Base-by-base conservation (phyloP, 495 filamentous ascomycete species). In the Jackrogersella multiformis region DNA sequence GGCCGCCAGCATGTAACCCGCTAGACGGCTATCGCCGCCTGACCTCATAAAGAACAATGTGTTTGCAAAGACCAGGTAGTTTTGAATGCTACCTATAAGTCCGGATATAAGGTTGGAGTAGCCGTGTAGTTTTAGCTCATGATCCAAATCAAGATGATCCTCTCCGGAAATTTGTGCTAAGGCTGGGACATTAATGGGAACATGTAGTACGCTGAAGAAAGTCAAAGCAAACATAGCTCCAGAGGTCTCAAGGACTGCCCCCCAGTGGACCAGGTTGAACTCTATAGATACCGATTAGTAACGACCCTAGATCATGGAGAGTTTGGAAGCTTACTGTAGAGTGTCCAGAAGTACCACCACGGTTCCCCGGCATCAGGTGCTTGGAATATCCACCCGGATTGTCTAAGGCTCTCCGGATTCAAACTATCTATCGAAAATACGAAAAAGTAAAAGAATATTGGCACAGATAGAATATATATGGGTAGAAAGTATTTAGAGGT, bases 171-270 rank as follows among this genome's bases (percentile, higher is more conserved):
- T 92, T 38, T 96, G 89, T 1, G 90, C 95, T 15, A 99, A 76
- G 2, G 95, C 93, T 5, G 95, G 95, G 15, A 98, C 92, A 75
- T 99, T 98, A 77, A 99, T 99, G 0, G 95, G 96, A 6, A 98
- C 95, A 74, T 99, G 96, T 10, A 99, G 86, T 42, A 99, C 88
- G 39, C 94, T 94, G 73, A 99, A 99, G 81, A 99, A 98, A 0
- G 96, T 97, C 57, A 99, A 79, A 1, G 96, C 95, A 74, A 98
- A 90, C 94, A 98, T 98, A 9, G 96, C 93, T 0, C 96, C 95
- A 18, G 97, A 83, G 0, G 90, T 93, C 54, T 91, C 87, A 21
- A 82, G 74, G 60, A 99, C 83, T 20, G 96, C 95, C 18, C 78
- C 78, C 91, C 92, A 96, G 70, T 96, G 84, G 3, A 94, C 88